These are phyloP conservation scores for Silene coronaria DNA, from an alignment of 179 eudicot genomes.

Conservation along the genomic window DNA sequence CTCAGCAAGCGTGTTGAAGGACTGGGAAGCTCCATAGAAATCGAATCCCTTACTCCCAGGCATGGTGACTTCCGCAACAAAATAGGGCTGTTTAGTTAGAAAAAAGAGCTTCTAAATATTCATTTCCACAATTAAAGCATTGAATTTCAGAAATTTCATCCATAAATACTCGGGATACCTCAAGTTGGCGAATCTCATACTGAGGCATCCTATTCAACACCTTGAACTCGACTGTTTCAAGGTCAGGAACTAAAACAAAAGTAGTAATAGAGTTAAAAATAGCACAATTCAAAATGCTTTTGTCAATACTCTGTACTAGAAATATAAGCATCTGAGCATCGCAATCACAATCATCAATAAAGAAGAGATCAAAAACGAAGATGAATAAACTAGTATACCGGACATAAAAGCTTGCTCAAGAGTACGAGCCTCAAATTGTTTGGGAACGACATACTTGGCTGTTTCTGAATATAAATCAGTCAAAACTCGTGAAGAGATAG, in stretches of 20 bases:
- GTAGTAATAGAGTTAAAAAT: background rate
- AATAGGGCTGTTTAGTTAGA: constrained; percentile 50
- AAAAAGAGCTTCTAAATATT: background rate
- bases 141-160: background rate
- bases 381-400: constrained; percentile 30
- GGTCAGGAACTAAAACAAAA: constrained; percentile 61
- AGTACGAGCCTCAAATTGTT: constrained; percentile 54
- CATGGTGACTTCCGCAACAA: constrained; percentile 87
- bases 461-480: constrained; percentile 62
- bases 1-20: constrained; percentile 81
- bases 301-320: too few species aligned
- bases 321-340: too few species aligned
- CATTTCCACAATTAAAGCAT: background rate
- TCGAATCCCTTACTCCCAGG: constrained; percentile 87
- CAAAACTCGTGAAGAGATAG: constrained; percentile 70
- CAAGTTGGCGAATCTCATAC: constrained; percentile 91
- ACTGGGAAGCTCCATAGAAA: constrained; percentile 75
- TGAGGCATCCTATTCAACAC: constrained; percentile 51
- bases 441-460: constrained; percentile 62
- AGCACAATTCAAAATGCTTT: background rate
- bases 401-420: constrained; percentile 89
- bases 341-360: too few species aligned
- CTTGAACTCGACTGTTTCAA: constrained; percentile 67
- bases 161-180: constrained; percentile 38
- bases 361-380: too few species aligned